Evolutionary conservation across 208 protist species (phyloP).

Genomic region (Leishmania lainsoni): DNA sequence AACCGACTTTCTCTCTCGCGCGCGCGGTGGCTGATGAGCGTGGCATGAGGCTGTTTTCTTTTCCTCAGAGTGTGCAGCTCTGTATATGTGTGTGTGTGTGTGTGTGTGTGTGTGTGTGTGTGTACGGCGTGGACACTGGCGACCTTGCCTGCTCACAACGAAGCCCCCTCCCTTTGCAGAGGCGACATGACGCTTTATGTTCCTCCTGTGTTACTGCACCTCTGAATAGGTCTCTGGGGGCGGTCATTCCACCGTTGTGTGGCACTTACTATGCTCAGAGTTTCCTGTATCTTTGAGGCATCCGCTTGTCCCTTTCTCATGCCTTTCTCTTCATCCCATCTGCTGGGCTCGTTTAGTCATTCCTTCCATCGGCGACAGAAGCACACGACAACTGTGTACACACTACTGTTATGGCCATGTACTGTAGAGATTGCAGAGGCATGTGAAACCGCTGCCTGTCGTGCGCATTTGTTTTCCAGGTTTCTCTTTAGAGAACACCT

Average conservation of each 20-base stretch:
- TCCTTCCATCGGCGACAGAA: background rate
- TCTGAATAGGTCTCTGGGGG: background rate
- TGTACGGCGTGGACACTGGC: background rate
- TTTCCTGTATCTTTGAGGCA: background rate
- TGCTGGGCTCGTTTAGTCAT: background rate
- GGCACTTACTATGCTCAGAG: background rate
- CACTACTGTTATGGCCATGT: background rate
- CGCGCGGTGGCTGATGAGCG: background rate
- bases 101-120: background rate
- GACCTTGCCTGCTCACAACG: background rate
- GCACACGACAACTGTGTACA: background rate
- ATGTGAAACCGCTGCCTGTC: background rate
- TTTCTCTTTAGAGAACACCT: background rate
- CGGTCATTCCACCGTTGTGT: background rate
- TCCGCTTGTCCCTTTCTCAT: background rate
- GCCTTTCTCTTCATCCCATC: background rate
- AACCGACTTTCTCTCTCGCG: background rate
- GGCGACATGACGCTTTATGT: background rate
- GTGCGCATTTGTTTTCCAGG: background rate
- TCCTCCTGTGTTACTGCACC: too few species aligned
- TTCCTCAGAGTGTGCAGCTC: too few species aligned
- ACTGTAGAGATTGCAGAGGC: background rate
- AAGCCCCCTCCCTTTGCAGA: background rate
- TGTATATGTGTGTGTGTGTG: background rate
- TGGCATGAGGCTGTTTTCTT: background rate